phyloP scores from a whole-genome alignment of 176 grass and related monocot genomes.

The Avena sativa region DNA sequence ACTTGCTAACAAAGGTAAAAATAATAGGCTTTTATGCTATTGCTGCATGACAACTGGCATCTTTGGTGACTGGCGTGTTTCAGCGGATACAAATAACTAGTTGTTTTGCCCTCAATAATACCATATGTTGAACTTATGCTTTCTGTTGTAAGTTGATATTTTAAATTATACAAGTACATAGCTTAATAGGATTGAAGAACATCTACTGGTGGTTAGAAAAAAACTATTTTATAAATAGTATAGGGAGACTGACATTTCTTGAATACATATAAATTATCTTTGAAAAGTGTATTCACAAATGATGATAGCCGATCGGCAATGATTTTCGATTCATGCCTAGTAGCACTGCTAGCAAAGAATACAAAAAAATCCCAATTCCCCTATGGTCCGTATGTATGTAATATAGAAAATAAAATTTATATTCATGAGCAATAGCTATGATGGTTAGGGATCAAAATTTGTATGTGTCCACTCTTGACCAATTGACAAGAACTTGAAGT shows the following conservation, averaged over 20 bases:
- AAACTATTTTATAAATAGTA: not conserved
- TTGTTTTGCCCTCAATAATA: slow-evolving; percentile 27
- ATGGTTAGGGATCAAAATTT: too few species aligned
- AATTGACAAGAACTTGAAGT: too few species aligned
- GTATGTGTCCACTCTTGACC: too few species aligned
- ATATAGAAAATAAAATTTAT: too few species aligned
- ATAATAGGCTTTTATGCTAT: not conserved
- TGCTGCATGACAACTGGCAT: slow-evolving; percentile 8
- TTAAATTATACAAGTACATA: not conserved
- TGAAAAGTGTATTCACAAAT: too few species aligned
- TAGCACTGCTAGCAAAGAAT: too few species aligned
- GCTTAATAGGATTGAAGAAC: not conserved
- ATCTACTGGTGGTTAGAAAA: not conserved
- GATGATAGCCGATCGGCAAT: too few species aligned
- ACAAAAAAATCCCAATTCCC: too few species aligned
- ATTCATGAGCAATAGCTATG: too few species aligned
- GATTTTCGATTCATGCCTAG: too few species aligned
- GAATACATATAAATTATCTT: not conserved
- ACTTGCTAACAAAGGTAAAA: slow-evolving; percentile 87
- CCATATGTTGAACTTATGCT: slow-evolving; percentile 1
- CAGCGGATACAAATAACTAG: not conserved
- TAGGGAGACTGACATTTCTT: slow-evolving; percentile 14
- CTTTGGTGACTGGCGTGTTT: slow-evolving; percentile 7
- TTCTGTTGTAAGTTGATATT: not conserved
- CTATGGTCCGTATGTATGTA: too few species aligned